Evolutionary conservation across 2,329 filamentous ascomycete genomes (phyloP).

Genomic region (Ophiostoma sp.): DNA sequence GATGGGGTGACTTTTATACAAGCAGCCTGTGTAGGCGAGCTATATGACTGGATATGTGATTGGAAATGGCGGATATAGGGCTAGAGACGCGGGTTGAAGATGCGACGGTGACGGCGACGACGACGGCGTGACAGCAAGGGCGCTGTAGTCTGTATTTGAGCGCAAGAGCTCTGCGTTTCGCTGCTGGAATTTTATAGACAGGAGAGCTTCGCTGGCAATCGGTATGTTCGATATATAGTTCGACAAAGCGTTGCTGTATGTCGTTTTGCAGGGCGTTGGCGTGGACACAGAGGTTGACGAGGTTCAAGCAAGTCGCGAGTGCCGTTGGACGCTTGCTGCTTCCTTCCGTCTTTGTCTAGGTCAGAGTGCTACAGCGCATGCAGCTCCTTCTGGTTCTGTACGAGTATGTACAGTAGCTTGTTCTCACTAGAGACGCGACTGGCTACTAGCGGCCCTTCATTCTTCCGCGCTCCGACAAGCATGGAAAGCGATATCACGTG

Average conservation of each 20-base stretch:
- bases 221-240: neutral
- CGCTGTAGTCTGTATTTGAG: neutral
- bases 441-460: conserved; percentile 10
- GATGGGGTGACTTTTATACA: neutral
- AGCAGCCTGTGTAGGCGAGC: neutral
- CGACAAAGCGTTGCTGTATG: neutral
- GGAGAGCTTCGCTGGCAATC: neutral
- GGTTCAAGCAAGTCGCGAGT: neutral
- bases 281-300: neutral
- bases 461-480: conserved; percentile 10
- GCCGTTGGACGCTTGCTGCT: neutral
- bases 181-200: neutral
- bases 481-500: conserved; percentile 17
- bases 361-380: conserved; percentile 15
- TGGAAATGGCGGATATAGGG: neutral
- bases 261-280: neutral
- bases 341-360: neutral
- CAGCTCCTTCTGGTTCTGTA: neutral
- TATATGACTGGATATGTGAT: neutral
- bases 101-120: neutral
- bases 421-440: neutral
- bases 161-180: neutral
- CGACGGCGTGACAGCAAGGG: neutral
- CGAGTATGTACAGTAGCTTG: neutral
- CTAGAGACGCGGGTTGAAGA: neutral